Conservation (phyloP, 768 basidiomycete genomes). For the Cantharellus anzutake region DNA sequence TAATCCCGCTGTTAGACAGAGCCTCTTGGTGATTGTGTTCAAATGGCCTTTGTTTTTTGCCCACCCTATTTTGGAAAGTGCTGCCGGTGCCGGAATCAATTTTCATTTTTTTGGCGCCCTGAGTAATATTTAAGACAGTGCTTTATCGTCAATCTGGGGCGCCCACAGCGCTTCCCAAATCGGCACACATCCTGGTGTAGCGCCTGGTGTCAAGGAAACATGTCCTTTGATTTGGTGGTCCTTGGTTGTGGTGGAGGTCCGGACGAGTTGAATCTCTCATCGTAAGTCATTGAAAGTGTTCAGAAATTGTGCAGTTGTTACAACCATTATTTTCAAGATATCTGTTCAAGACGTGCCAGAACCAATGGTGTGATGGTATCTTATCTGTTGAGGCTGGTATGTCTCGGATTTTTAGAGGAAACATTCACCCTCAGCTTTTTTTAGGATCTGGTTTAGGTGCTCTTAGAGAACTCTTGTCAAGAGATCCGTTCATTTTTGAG, state of each 20-base stretch:
- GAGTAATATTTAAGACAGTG: too few species aligned
- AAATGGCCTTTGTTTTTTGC: too few species aligned
- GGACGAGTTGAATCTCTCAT: slow-evolving; percentile 73
- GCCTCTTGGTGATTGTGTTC: too few species aligned
- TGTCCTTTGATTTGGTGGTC: slow-evolving; percentile 48
- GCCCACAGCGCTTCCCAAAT: too few species aligned
- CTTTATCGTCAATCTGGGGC: too few species aligned
- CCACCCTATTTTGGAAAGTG: too few species aligned
- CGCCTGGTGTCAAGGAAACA: not conserved
- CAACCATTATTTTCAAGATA: slow-evolving; percentile 34
- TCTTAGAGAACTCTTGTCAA: slow-evolving; percentile 36
- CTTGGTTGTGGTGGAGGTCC: slow-evolving; percentile 82
- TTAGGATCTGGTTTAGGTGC: slow-evolving; percentile 78
- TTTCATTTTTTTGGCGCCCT: too few species aligned
- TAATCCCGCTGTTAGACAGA: too few species aligned
- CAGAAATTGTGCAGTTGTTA: slow-evolving; percentile 3
- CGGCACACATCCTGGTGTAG: too few species aligned
- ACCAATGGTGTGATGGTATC: slow-evolving; percentile 63
- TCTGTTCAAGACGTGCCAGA: slow-evolving; percentile 50
- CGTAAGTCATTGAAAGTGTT: slow-evolving; percentile 29
- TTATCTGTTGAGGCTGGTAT: slow-evolving; percentile 77
- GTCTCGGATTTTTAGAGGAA: slow-evolving; percentile 10
- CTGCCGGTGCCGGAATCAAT: too few species aligned
- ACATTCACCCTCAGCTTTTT: not conserved
- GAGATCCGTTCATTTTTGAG: slow-evolving; percentile 37